Base-by-base conservation (phyloP, 2,329 filamentous ascomycete genomes). In the Epichloe elymi region DNA sequence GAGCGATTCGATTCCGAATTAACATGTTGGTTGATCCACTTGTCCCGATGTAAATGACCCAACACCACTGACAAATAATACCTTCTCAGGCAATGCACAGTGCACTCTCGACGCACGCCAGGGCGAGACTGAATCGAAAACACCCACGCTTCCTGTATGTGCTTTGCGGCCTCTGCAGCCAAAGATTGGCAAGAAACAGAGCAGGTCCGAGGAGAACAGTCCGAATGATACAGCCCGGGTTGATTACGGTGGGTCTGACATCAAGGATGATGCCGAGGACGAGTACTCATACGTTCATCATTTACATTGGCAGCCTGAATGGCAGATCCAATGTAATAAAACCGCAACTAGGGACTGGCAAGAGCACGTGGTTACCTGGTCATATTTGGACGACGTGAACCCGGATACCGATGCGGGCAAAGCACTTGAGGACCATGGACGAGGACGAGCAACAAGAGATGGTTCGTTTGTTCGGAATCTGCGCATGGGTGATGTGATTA, bases 401-500 rank as follows among this genome's bases (percentile, higher is more conserved):
- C 68, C 72, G 0, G 66, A 72, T 1, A 73, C 73, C 0, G 58
- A 63, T 2, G 70, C 61, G 2, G 71, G 61, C 0, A 59, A 67
- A 17, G 60, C 61, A 2, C 61, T 79, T 2, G 62, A 62, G 0
- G 57, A 64, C 1, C 20, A 60, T 2, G 80, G 80, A 0, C 70
- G 79, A 0, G 80, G 80, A 1, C 60, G 59, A 19, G 70, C 59
- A 4, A 78, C 76, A 0, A 74, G 66, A 0, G 70, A 73, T 48
- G 80, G 80, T 1, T 64, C 71, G 38, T 82, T 80, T 60, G 73
- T 84, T 36, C 71, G 74, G 15, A 67, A 64, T 44, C 59, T 84
- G 56, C 73, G 71, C 56, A 56, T 79, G n/a, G 80, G 80, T 1
- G 80, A 84, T 56, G 72, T 80, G 17, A 64, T 83, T 11, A 82